Conservation (phyloP, 176 grass and related monocot genomes). For the Oropetium thomaeum region DNA sequence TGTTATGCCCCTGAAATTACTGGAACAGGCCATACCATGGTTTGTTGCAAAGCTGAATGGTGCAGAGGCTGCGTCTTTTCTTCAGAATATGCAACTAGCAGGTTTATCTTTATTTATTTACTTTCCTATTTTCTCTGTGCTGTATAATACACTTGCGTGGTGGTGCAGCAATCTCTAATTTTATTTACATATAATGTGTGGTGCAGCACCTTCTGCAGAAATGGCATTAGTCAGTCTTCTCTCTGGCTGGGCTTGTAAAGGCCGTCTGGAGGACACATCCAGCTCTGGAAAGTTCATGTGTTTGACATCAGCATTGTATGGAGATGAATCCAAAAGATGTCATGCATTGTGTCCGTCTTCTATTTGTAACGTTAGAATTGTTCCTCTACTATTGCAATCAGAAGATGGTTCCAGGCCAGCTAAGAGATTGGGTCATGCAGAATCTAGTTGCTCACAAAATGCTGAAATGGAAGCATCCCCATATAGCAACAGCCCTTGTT, state of each 20-base stretch:
- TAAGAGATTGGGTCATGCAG: conserved; percentile 44
- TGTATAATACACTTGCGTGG: neutral
- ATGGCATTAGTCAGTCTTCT: conserved; percentile 71
- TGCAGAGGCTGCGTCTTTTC: conserved; percentile 57
- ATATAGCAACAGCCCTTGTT: conserved; percentile 48
- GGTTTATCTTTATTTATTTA: conserved; percentile 46
- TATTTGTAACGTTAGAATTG: conserved; percentile 3
- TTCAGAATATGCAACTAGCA: conserved; percentile 80
- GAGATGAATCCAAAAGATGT: conserved; percentile 24
- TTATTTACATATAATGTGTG: conserved; percentile 34
- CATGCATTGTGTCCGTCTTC: conserved; percentile 40
- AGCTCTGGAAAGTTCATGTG: conserved; percentile 58
- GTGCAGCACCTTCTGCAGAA: conserved; percentile 72
- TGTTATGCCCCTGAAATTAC: conserved; percentile 77
- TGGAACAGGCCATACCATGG: conserved; percentile 84
- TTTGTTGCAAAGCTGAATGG: conserved; percentile 58
- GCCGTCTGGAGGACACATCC: conserved; percentile 42
- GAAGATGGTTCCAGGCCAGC: conserved; percentile 44
- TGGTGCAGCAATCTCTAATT: neutral
- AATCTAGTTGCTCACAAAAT: conserved; percentile 30
- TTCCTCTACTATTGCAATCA: conserved; percentile 7
- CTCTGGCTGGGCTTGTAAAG: conserved; percentile 89
- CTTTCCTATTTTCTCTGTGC: neutral
- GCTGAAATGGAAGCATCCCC: conserved; percentile 4
- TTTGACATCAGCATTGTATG: conserved; percentile 34